phyloP scores from a whole-genome alignment of 2,329 filamentous ascomycete genomes.

The Talaromyces sp. region DNA sequence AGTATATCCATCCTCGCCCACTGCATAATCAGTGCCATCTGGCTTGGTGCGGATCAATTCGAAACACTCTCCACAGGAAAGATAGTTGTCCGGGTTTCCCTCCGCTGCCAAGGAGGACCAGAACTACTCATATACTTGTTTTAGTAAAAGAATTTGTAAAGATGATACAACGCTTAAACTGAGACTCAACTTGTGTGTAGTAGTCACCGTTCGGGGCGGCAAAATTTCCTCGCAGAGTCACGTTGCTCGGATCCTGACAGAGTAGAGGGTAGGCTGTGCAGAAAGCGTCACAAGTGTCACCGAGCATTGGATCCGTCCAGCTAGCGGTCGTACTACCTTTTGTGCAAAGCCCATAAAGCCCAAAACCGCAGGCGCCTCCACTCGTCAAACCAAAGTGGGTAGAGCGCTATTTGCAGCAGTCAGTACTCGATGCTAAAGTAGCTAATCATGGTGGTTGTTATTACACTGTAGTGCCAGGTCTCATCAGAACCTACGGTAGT shows the following conservation, averaged over 20 bases:
- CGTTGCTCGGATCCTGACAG: slow-evolving; percentile 15
- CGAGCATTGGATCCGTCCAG: slow-evolving; percentile 19
- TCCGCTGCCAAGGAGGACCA: slow-evolving; percentile 11
- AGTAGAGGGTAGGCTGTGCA: slow-evolving; percentile 17
- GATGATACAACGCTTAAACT: background rate
- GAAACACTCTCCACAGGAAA: slow-evolving; percentile 16
- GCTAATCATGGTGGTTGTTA: background rate
- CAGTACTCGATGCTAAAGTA: background rate
- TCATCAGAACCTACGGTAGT: slow-evolving; percentile 7
- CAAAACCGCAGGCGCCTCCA: slow-evolving; percentile 13
- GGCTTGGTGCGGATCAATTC: slow-evolving; percentile 11
- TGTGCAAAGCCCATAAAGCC: slow-evolving; percentile 15
- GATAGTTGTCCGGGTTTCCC: slow-evolving; percentile 15
- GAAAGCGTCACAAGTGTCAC: slow-evolving; percentile 13
- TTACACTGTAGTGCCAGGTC: slow-evolving; percentile 15
- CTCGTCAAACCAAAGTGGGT: slow-evolving; percentile 15
- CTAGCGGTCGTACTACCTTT: slow-evolving; percentile 12
- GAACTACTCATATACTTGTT: background rate
- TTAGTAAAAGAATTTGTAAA: background rate
- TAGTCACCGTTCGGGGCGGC: slow-evolving; percentile 15
- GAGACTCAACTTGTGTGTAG: slow-evolving; percentile 16
- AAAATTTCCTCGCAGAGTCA: slow-evolving; percentile 14
- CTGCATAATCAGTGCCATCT: slow-evolving; percentile 12
- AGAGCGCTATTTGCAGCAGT: slow-evolving; percentile 1
- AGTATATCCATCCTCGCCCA: slow-evolving; percentile 14